Percentiles rank a stretch among this genome's conserved stretches.
Evolutionary conservation across 495 filamentous ascomycete species (phyloP).

Genomic region (Gamarada debralockiae): DNA sequence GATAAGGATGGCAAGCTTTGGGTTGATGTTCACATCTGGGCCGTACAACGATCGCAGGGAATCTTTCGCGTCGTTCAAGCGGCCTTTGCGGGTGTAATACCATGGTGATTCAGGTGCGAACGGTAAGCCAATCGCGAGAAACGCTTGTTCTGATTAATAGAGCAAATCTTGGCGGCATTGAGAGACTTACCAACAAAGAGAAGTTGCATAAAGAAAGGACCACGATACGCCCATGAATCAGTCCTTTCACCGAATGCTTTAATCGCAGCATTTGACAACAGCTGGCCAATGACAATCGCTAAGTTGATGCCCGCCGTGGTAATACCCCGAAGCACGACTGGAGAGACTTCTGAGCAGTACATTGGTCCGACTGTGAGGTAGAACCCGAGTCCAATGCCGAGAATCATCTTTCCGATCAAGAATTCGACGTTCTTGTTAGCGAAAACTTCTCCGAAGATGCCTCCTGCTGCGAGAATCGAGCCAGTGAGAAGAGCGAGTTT

Average conservation of each 20-base stretch:
- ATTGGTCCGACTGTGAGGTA: conserved; percentile 48
- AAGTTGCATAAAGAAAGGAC: conserved; percentile 51
- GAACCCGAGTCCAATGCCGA: conserved; percentile 56
- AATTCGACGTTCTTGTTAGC: conserved; percentile 56
- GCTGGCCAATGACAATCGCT: conserved; percentile 65
- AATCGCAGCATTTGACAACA: conserved; percentile 61
- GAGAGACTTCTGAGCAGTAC: conserved; percentile 33
- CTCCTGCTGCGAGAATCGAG: conserved; percentile 40
- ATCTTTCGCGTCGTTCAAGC: conserved; percentile 48
- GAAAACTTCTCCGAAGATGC: conserved; percentile 58
- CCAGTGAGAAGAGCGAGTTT: conserved; percentile 20
- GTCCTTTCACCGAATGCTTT: conserved; percentile 44
- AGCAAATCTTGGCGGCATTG: conserved; percentile 27
- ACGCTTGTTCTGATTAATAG: conserved; percentile 49
- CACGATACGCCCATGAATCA: conserved; percentile 58
- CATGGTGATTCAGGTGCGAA: conserved; percentile 72
- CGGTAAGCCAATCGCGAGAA: conserved; percentile 52
- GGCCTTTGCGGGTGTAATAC: conserved; percentile 65
- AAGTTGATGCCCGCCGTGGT: conserved; percentile 69
- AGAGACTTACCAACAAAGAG: conserved; percentile 53
- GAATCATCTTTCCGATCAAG: conserved; percentile 55
- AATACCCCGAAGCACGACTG: conserved; percentile 50
- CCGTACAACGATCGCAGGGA: conserved; percentile 54
- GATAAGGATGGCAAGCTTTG: conserved; percentile 67
- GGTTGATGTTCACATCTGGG: conserved; percentile 54